A percentile compares a stretch with the other conserved stretches of the same genome.
Evolutionary conservation across 768 basidiomycete species (phyloP).

Genomic region (Agrocybe pediades): DNA sequence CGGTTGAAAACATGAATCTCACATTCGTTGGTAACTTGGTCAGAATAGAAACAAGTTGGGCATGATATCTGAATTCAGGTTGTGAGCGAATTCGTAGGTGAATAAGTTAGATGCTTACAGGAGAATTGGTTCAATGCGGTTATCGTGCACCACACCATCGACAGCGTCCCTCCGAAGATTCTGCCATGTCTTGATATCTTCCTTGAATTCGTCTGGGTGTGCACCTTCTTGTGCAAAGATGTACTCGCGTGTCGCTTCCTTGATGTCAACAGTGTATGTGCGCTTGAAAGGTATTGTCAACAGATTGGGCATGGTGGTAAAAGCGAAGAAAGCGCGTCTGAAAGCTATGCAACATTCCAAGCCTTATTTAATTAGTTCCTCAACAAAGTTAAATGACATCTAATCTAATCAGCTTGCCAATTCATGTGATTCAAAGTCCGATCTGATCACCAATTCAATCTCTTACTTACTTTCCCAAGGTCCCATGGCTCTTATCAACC

Average conservation of each 20-base stretch:
- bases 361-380: too few relatives aligned
- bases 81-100: not conserved
- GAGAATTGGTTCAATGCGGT: conserved; percentile 51
- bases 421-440: too few relatives aligned
- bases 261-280: conserved; percentile 58
- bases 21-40: conserved; percentile 87
- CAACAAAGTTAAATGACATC: too few relatives aligned
- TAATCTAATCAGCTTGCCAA: too few relatives aligned
- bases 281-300: conserved; percentile 76
- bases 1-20: conserved; percentile 16
- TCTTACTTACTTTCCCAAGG: too few relatives aligned
- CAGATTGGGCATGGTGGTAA: conserved; percentile 69
- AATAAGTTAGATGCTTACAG: conserved; percentile 49
- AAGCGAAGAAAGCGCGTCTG: not conserved
- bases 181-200: conserved; percentile 76
- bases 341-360: not conserved
- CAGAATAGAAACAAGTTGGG: conserved; percentile 81
- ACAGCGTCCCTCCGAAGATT: conserved; percentile 59
- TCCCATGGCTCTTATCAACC: too few relatives aligned
- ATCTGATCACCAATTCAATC: too few relatives aligned
- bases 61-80: conserved; percentile 72
- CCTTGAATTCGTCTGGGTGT: conserved; percentile 83
- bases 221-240: conserved; percentile 67
- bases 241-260: conserved; percentile 59
- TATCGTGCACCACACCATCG: conserved; percentile 53